Conservation (phyloP, 2,329 filamentous ascomycete genomes). For the Claviceps digitariae region DNA sequence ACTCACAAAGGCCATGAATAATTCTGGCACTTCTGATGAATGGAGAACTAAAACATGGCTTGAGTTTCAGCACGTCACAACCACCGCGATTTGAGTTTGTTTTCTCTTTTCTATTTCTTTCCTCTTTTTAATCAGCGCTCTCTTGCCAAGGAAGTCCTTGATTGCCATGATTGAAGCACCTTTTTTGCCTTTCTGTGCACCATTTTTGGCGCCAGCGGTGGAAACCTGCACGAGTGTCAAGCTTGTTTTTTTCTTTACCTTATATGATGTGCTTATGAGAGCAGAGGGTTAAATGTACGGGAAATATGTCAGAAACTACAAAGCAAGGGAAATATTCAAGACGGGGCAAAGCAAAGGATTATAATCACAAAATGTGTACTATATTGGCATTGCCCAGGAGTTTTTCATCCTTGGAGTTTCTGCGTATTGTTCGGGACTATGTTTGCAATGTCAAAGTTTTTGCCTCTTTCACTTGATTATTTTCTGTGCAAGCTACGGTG, state of each 20-base stretch:
- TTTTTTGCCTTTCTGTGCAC: too few species aligned
- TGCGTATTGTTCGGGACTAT: background rate
- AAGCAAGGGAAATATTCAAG: background rate
- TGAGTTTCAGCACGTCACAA: constrained; percentile 12
- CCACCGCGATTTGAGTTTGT: constrained; percentile 6
- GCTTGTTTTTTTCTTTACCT: too few species aligned
- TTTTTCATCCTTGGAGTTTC: background rate
- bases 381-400: background rate
- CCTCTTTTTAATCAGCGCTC: background rate
- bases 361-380: background rate
- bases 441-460: background rate
- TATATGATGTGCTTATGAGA: background rate
- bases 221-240: too few species aligned
- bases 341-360: background rate
- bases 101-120: too few species aligned
- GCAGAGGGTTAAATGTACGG: background rate
- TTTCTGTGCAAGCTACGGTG: too few species aligned
- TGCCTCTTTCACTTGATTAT: background rate
- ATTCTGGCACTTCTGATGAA: constrained; percentile 22
- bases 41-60: constrained; percentile 26
- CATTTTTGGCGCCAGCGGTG: too few species aligned
- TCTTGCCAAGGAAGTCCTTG: too few species aligned
- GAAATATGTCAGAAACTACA: background rate
- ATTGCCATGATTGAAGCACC: background rate
- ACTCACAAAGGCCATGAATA: constrained; percentile 25